Evolutionary conservation across 78 protist species (phyloP), one percentile per base, ranked within the genome.

Genomic region (Dictyostelium capitatum): DNA sequence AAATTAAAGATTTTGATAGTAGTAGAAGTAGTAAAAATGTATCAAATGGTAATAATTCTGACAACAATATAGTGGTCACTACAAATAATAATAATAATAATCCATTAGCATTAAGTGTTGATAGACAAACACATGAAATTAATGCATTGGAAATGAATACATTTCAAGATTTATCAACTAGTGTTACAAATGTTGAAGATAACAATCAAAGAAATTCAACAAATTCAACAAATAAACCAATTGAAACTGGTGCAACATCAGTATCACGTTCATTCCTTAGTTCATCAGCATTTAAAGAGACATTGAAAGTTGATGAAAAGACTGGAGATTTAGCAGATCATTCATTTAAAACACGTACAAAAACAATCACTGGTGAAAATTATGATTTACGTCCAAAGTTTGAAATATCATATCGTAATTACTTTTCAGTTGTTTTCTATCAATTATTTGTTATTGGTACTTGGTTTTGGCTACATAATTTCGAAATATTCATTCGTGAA

Each of bases 381-480:
- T 51, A 12, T 28, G 77, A 77, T 1, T 47, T 85, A 20, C 23
- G 74, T 59, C 92, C 92, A 53, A 85, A 85, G 23, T 62, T 75
- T 69, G 84, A 85, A 37, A 25, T 75, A 0, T 85, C 92, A 1
- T 75, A 75, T 48, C 51, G 92, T 30, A 85, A 85, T 48, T 73
- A 47, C 59, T 28, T 85, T 19, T 53, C 62, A 20, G 74, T 73
- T 0, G 56, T 73, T 37, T 20, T 83, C 30, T 83, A 57, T 78
- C 91, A 83, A 46, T 43, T 83, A 25, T 70, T 73, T 73, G 91
- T 83, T 7, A 73, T 83, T 51, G 82, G 46, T 6, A 83, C 91
- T n/a, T 83, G 91, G 91, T 83, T 83, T 56, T 83, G 91, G 91
- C 47, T 83, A 17, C 91, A 83, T 78, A 73, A 70, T 17, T 73